Base-by-base conservation (phyloP, 2,329 filamentous ascomycete genomes). In the Emmonsiellopsis sp. region DNA sequence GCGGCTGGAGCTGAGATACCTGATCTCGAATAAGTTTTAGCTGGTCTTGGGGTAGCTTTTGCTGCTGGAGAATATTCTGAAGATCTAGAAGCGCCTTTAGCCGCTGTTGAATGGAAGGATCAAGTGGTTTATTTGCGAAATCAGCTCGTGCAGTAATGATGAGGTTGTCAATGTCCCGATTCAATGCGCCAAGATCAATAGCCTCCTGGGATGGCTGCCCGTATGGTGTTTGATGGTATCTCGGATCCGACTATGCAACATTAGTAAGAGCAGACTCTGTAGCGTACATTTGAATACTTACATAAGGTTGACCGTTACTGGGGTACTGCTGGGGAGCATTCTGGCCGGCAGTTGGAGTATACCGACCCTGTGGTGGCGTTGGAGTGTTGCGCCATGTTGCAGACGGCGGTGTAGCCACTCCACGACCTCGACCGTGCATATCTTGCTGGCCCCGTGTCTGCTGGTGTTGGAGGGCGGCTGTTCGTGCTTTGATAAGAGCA, bases 41-140 rank as follows among this genome's bases (percentile, higher is more conserved):
- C 74, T 95, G 87, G 65, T 91, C 85, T 63, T 84, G 83, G 55
- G 85, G 85, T 67, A 95, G 78, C 66, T 85, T 84, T 70, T 89
- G 86, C 62, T 79, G 85, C 69, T 87, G 83, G 66, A 96, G 76
- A 60, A 92, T 81, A 61, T 79, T 83, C 74, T 95, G 89, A 59
- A 97, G 80, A 70, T 93, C 88, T 71, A 91, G 76, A 62, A 96
- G 81, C 58, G 90, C 89, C 73, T 89, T 87, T 65, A 95, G 76
- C 72, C 87, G 88, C 65, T 82, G 85, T 68, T 89, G 85, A 67
- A 89, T 79, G 71, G 83, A 81, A 71, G 78, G 73, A 76, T 95
- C 87, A 76, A 85, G 81, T 56, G 86, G 86, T 68, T 84, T 89
- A 60, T 81, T 81, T 60, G 85, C 84, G 73, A 89, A 86, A 65